phyloP scores from a whole-genome alignment of 2,329 filamentous ascomycete genomes.

The Paecilomyces variotii region DNA sequence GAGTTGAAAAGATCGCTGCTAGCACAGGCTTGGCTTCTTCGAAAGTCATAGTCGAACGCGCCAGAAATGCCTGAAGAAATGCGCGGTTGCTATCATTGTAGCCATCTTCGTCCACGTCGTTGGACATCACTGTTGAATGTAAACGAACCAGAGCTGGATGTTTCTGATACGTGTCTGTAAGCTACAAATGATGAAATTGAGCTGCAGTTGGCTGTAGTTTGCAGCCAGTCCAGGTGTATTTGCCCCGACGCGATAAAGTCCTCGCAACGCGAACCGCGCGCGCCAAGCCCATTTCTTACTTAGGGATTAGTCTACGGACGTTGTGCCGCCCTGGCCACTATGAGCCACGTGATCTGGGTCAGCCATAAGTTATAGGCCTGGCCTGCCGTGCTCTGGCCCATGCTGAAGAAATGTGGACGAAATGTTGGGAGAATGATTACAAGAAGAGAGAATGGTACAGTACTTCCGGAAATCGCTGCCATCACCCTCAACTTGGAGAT shows the following conservation, averaged over 20 bases:
- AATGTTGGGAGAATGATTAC: no score
- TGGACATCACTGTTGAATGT: conserved; percentile 6
- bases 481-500: no score
- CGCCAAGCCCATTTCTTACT: conserved; percentile 4
- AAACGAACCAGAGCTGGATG: neutral
- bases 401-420: no score
- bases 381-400: no score
- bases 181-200: neutral
- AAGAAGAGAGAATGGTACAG: no score
- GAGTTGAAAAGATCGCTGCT: conserved; percentile 63
- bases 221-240: neutral
- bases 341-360: no score
- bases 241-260: conserved; percentile 3
- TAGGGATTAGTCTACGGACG: neutral
- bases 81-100: conserved; percentile 69
- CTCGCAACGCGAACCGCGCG: conserved; percentile 8
- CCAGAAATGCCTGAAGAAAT: conserved; percentile 82
- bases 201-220: neutral
- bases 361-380: no score
- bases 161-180: neutral
- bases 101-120: conserved; percentile 11
- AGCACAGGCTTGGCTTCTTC: conserved; percentile 65
- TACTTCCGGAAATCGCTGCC: no score
- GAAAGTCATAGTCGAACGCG: conserved; percentile 68
- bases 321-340: no score